These are phyloP conservation scores for Lineolata rhizophorae DNA, from an alignment of 495 filamentous ascomycete genomes.

Conservation along the genomic window DNA sequence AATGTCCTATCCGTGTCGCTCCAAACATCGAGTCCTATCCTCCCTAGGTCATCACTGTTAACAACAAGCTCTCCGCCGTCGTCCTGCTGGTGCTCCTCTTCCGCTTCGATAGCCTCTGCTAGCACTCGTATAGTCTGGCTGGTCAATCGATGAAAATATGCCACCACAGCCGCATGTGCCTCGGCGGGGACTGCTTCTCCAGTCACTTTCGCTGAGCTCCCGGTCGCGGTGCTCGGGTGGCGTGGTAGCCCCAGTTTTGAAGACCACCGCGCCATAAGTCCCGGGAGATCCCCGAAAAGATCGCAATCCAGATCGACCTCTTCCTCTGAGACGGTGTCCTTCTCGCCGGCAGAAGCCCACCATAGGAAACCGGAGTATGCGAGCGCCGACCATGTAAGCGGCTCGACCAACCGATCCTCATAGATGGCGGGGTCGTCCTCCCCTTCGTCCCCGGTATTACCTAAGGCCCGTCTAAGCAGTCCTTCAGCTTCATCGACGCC, in stretches of 20 bases:
- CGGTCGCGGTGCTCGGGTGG: no score
- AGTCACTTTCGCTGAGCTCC: conserved; percentile 22
- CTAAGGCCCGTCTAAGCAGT: conserved; percentile 7
- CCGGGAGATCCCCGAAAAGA: conserved; percentile 14
- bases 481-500: conserved; percentile 11
- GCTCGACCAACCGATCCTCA: conserved; percentile 18
- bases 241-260: no score
- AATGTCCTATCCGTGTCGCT: conserved; percentile 56
- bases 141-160: conserved; percentile 81
- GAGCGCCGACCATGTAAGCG: conserved; percentile 68
- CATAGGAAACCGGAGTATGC: conserved; percentile 89
- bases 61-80: conserved; percentile 20
- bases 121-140: conserved; percentile 45
- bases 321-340: conserved; percentile 21
- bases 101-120: conserved; percentile 41
- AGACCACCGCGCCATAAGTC: conserved; percentile 15
- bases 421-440: conserved; percentile 6
- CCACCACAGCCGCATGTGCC: conserved; percentile 55
- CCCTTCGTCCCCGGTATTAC: neutral
- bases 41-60: conserved; percentile 37
- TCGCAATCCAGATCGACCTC: conserved; percentile 14
- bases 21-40: conserved; percentile 79
- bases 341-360: conserved; percentile 94
- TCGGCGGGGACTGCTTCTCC: conserved; percentile 1
- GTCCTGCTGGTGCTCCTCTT: conserved; percentile 23